A percentile compares a stretch with the other conserved stretches of the same genome.
Evolutionary conservation across 208 protist species (phyloP).

Genomic region (Angomonas deanei): DNA sequence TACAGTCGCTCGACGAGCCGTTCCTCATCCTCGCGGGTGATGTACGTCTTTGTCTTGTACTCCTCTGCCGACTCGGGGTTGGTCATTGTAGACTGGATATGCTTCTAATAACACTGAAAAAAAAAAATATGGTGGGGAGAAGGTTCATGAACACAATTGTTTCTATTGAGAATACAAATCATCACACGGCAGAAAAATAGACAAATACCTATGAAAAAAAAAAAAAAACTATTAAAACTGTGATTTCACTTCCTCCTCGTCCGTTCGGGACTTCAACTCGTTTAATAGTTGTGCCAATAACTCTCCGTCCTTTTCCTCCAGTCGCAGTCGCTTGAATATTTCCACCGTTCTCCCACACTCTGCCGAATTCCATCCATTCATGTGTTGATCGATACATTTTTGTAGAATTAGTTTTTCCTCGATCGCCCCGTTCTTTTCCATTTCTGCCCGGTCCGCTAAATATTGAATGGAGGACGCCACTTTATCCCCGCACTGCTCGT

Average conservation of each 20-base stretch:
- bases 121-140: not conserved
- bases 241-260: not conserved
- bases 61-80: not conserved
- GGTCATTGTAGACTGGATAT: not conserved
- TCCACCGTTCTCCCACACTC: slow-evolving; percentile 34
- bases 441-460: not conserved
- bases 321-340: slow-evolving; percentile 17
- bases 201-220: not conserved
- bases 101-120: not conserved
- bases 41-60: not conserved
- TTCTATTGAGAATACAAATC: not conserved
- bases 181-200: not conserved
- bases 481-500: slow-evolving; percentile 14
- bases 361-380: slow-evolving; percentile 17
- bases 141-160: not conserved
- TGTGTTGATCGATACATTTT: too few species aligned
- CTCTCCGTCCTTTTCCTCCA: not conserved
- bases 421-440: not conserved
- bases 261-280: not conserved
- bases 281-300: not conserved
- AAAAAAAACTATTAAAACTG: not conserved
- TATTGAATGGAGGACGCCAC: slow-evolving; percentile 13
- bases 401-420: too few species aligned
- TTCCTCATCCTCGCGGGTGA: slow-evolving; percentile 50
- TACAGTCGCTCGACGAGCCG: slow-evolving; percentile 66